Evolutionary conservation across 2,329 filamentous ascomycete genomes (phyloP).

Genomic region (Xylariaceae sp.): DNA sequence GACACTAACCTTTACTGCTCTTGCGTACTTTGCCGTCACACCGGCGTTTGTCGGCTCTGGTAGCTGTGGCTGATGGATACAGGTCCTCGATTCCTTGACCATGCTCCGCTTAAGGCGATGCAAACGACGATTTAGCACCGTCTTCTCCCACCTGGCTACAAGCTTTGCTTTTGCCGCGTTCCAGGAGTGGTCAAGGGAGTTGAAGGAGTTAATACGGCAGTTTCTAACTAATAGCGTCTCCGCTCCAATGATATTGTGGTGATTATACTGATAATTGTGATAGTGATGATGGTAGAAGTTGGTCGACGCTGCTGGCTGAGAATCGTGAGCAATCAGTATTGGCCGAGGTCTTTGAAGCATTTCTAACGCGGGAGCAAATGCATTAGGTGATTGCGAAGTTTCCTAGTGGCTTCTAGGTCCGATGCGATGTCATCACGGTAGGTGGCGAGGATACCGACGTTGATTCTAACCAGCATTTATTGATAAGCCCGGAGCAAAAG

Average conservation of each 20-base stretch:
- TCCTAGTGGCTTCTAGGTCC: conserved; percentile 28
- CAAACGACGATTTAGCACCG: conserved; percentile 20
- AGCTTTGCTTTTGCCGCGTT: conserved; percentile 25
- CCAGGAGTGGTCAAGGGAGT: conserved; percentile 23
- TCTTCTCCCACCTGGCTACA: conserved; percentile 30
- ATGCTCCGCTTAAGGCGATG: conserved; percentile 33
- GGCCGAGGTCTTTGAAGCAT: conserved; percentile 35
- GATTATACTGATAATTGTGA: conserved; percentile 4
- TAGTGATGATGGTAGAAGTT: conserved; percentile 2
- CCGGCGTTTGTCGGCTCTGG: conserved; percentile 18
- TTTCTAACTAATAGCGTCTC: conserved; percentile 12
- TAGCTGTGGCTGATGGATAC: conserved; percentile 9
- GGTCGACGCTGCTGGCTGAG: conserved; percentile 5
- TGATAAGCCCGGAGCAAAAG: conserved; percentile 5
- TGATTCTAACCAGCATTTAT: conserved; percentile 21
- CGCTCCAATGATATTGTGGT: conserved; percentile 8
- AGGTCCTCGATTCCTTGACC: conserved; percentile 31
- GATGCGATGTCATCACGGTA: conserved; percentile 31
- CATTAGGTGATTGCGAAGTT: conserved; percentile 15
- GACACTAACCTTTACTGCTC: not conserved
- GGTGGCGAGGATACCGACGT: conserved; percentile 16
- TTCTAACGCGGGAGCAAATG: conserved; percentile 21
- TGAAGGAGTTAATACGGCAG: conserved; percentile 19
- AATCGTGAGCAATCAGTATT: conserved; percentile 21
- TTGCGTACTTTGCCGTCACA: conserved; percentile 14